Evolutionary conservation across 2,329 filamentous ascomycete species (phyloP).

Genomic region (Fusarium scirpi): DNA sequence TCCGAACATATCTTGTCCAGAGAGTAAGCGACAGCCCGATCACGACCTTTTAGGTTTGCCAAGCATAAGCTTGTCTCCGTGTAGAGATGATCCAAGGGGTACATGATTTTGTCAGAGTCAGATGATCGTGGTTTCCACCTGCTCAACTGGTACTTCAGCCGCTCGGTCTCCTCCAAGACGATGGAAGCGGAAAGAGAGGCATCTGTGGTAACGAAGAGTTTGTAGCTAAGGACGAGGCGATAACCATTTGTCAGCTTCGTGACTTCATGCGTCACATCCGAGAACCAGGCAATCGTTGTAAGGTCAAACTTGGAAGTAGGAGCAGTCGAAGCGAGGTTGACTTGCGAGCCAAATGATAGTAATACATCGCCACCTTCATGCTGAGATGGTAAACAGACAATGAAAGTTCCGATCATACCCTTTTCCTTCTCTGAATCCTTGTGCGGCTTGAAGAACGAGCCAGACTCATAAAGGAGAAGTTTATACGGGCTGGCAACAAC

Average conservation of each 20-base stretch:
- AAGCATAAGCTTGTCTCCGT: constrained; percentile 15
- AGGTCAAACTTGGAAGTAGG: constrained; percentile 27
- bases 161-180: not conserved
- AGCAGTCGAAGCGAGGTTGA: constrained; percentile 3
- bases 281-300: constrained; percentile 26
- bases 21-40: constrained; percentile 11
- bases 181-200: not conserved
- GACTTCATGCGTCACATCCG: constrained; percentile 20
- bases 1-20: constrained; percentile 12
- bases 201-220: not conserved
- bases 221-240: constrained; percentile 33
- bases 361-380: constrained; percentile 23
- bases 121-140: constrained; percentile 3
- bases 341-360: constrained; percentile 14
- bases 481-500: constrained; percentile 20
- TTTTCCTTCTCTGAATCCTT: constrained; percentile 15
- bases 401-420: constrained; percentile 19
- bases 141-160: not conserved
- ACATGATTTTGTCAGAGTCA: not conserved
- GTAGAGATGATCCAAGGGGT: constrained; percentile 28
- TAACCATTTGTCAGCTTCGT: constrained; percentile 16
- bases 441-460: constrained; percentile 28
- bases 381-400: constrained; percentile 25
- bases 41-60: constrained; percentile 20
- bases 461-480: constrained; percentile 26